Percentiles rank a stretch among this genome's conserved stretches.
Evolutionary conservation across 1,139 yeast genomes (phyloP).

Genomic region (Tardiomyces blankii): DNA sequence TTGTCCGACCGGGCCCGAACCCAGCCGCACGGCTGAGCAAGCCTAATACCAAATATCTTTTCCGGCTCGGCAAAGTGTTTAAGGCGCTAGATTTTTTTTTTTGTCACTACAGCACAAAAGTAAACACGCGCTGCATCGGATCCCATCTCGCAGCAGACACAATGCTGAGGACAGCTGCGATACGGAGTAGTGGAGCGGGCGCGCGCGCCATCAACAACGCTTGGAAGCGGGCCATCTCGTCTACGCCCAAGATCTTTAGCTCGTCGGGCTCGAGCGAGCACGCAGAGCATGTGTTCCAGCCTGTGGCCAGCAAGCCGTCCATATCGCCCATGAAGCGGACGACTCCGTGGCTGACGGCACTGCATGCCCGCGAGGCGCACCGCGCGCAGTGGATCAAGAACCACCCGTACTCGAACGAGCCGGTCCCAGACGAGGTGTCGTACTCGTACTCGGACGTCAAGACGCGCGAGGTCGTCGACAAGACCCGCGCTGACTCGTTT

Average conservation of each 20-base stretch:
- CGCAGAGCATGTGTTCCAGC: slow-evolving; percentile 16
- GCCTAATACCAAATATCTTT: too few species aligned
- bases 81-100: too few species aligned
- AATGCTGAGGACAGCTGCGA: background rate
- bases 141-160: too few species aligned
- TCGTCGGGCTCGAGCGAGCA: background rate
- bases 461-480: slow-evolving; percentile 59
- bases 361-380: slow-evolving; percentile 63
- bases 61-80: too few species aligned
- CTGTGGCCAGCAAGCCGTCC: slow-evolving; percentile 22
- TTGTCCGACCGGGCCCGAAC: too few species aligned
- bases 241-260: background rate
- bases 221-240: background rate
- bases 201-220: background rate
- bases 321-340: slow-evolving; percentile 28
- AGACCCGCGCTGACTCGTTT: slow-evolving; percentile 67
- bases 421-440: slow-evolving; percentile 59
- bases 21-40: too few species aligned
- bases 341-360: slow-evolving; percentile 74
- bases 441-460: slow-evolving; percentile 44
- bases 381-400: slow-evolving; percentile 42
- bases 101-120: too few species aligned
- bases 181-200: background rate
- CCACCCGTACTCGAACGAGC: slow-evolving; percentile 25
- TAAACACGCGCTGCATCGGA: too few species aligned